A percentile compares a stretch with the other conserved stretches of the same genome.
These are phyloP conservation scores for Neocatenulostroma microsporum DNA, from an alignment of 2,329 filamentous ascomycete genomes.

Conservation along the genomic window DNA sequence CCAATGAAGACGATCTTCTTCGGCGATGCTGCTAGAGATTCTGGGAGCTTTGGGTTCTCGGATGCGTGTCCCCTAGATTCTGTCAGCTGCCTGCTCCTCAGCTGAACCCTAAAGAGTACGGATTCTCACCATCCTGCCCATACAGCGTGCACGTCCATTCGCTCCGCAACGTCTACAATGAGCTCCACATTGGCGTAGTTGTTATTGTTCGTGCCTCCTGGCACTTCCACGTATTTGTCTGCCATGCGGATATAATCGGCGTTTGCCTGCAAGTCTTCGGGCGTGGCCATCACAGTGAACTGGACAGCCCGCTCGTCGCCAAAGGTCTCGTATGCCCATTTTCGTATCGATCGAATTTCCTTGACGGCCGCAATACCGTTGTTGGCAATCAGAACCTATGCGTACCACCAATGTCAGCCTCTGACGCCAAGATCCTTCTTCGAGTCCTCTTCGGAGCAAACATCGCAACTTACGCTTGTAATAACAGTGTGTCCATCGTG, in stretches of 20 bases:
- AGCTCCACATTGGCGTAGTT: conserved; percentile 99
- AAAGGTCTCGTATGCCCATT: conserved; percentile 99
- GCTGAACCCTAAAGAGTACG: not conserved
- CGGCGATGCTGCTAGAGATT: conserved; percentile 88
- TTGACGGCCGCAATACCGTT: conserved; percentile 99
- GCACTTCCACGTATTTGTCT: conserved; percentile 98
- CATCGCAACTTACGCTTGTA: conserved; percentile 67
- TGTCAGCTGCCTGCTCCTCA: conserved; percentile 16
- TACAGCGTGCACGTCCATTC: conserved; percentile 96
- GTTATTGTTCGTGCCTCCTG: conserved; percentile 99
- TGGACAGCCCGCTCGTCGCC: conserved; percentile 97
- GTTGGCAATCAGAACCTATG: conserved; percentile 95
- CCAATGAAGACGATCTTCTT: conserved; percentile 99
- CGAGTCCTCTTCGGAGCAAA: not conserved
- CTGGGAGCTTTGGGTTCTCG: conserved; percentile 95
- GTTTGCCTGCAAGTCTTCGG: conserved; percentile 93
- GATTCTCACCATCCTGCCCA: conserved; percentile 88
- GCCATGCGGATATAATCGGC: conserved; percentile 99
- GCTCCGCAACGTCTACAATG: conserved; percentile 97
- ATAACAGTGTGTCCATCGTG: conserved; percentile 97
- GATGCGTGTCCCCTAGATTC: conserved; percentile 79
- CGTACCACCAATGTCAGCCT: not conserved
- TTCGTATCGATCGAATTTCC: conserved; percentile 96
- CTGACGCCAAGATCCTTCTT: not conserved
- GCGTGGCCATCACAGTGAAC: conserved; percentile 99